phyloP scores from a whole-genome alignment of 495 filamentous ascomycete species.

The Xylaria palmicola region DNA sequence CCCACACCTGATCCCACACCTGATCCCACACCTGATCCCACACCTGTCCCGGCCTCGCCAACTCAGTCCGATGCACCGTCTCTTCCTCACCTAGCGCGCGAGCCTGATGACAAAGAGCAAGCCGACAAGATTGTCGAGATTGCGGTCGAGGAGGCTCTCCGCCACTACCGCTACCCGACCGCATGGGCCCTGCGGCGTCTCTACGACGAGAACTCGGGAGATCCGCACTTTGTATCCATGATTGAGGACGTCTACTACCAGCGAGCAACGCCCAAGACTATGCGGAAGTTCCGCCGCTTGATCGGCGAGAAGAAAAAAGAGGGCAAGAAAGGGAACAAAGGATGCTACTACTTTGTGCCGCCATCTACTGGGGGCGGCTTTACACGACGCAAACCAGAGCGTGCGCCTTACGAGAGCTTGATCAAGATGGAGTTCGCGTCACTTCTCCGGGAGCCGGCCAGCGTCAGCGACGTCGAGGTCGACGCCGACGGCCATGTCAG shows the following conservation, averaged over 20 bases:
- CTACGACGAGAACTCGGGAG: constrained; percentile 47
- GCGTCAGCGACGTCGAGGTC: constrained; percentile 18
- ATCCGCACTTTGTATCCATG: constrained; percentile 44
- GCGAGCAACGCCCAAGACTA: constrained; percentile 42
- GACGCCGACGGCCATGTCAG: constrained; percentile 28
- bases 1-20: too few relatives aligned
- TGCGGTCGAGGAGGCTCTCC: constrained; percentile 51
- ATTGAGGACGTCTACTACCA: constrained; percentile 48
- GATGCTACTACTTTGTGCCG: constrained; percentile 47
- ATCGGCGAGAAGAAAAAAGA: constrained; percentile 48
- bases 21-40: constrained; percentile 7
- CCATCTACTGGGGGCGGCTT: constrained; percentile 30
- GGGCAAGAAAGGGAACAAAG: constrained; percentile 47
- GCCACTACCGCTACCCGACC: constrained; percentile 50
- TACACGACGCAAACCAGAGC: constrained; percentile 38
- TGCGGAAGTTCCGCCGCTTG: constrained; percentile 42
- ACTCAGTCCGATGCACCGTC: constrained; percentile 12
- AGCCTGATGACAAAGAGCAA: constrained; percentile 32
- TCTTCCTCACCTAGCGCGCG: constrained; percentile 18
- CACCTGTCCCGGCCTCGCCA: constrained; percentile 14
- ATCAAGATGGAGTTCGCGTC: constrained; percentile 36
- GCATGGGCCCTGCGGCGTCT: constrained; percentile 54
- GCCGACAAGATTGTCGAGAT: constrained; percentile 38
- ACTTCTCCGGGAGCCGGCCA: constrained; percentile 10
- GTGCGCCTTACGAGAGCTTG: constrained; percentile 42